Evolutionary conservation across 2,329 filamentous ascomycete species (phyloP), one percentile per base, ranked within the genome.

Genomic region (Mycosphaerelloides madeirae): DNA sequence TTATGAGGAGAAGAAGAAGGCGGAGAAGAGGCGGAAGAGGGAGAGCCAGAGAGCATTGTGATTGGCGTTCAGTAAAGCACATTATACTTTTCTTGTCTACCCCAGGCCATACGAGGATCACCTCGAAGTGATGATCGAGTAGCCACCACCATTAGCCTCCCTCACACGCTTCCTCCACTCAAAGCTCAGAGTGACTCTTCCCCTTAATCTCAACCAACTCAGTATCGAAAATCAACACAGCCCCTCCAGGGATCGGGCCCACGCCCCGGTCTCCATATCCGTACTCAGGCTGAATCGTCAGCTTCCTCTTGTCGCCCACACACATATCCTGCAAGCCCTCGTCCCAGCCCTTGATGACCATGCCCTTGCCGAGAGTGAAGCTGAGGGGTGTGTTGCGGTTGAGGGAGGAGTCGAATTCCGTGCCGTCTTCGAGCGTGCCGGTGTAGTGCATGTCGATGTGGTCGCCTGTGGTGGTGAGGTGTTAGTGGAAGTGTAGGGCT

Each of bases 321-420:
- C 91, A 97, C 91, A 97, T 97, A 63, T 90, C 87, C 35, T 94
- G 65, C 18, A 97, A 79, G 41, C 91, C 91, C 64, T 95, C 74
- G 61, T 97, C 91, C 90, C 90, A 96, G 61, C 91, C 91, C 74
- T 93, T 89, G 70, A 98, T 98, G 48, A 97, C 93, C 66, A 86
- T 81, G 35, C 91, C 90, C 43, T 76, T 73, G 45, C 91, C 93
- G 34, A 98, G 74, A 53, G 76, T 80, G 72, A 98, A 97, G 57
- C 66, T 73, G 61, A 98, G 78, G 3, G 93, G 93, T 49, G 73
- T 68, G 43, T 82, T 81, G 46, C 91, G 83, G 63, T 94, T 84
- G 72, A 95, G 95, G 66, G 65, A 69, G 44, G 68, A 66, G 55
- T 71, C 67, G 58, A 70, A 70, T 38, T 58, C 55, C 36, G 38